Conservation (phyloP, 768 basidiomycete species). For the Leccinum arenicola region DNA sequence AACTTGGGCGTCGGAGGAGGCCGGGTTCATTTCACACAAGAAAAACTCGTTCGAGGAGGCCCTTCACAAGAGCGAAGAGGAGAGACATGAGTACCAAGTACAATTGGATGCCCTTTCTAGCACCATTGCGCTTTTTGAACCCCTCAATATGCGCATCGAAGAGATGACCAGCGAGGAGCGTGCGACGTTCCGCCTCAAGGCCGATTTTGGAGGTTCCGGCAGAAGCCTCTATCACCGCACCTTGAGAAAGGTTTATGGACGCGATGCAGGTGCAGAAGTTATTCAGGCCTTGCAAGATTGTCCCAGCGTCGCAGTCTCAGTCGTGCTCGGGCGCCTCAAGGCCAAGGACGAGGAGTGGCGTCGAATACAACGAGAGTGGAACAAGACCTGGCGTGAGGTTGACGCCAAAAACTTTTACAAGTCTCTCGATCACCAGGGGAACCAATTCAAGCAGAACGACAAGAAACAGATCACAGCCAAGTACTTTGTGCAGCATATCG, state of each 20-base stretch:
- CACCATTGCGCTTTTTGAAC: conserved; percentile 90
- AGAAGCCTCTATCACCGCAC: conserved; percentile 89
- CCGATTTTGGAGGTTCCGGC: conserved; percentile 86
- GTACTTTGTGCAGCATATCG: conserved; percentile 78
- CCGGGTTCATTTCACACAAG: conserved; percentile 92
- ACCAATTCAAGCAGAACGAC: conserved; percentile 92
- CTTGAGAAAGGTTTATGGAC: conserved; percentile 92
- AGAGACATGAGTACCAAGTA: conserved; percentile 96
- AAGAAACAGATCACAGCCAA: conserved; percentile 89
- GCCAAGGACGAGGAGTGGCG: conserved; percentile 98
- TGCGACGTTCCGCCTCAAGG: conserved; percentile 71
- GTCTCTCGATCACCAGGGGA: conserved; percentile 93
- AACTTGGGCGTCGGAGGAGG: conserved; percentile 96
- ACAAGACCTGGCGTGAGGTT: conserved; percentile 93
- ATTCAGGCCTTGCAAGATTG: conserved; percentile 88
- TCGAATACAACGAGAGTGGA: conserved; percentile 91
- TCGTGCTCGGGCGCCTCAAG: conserved; percentile 85
- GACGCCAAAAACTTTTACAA: conserved; percentile 99
- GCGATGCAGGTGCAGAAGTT: conserved; percentile 71
- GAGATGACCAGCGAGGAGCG: conserved; percentile 90
- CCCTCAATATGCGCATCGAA: conserved; percentile 77
- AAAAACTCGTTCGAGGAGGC: conserved; percentile 97
- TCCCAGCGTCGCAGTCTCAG: conserved; percentile 86
- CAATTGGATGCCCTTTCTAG: conserved; percentile 88
- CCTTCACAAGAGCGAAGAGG: conserved; percentile 95